Percentiles rank a stretch among this genome's conserved stretches.
phyloP scores from a whole-genome alignment of 1,284 basidiomycete genomes.

The Moniliophthora roreri region DNA sequence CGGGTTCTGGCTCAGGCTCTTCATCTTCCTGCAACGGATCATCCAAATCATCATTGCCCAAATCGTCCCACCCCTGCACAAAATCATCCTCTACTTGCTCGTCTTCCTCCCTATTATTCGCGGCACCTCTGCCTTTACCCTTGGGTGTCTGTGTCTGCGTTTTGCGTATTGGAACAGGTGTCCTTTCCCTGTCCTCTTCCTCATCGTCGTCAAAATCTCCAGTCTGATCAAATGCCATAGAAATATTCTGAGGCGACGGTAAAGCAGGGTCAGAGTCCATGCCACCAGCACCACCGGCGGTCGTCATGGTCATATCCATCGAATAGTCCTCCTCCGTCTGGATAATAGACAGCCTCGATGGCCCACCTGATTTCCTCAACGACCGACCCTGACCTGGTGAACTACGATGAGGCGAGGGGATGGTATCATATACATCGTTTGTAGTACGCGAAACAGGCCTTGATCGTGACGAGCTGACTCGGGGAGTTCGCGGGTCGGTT shows the following conservation, averaged over 20 bases:
- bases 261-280: conserved; percentile 27
- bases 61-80: conserved; percentile 42
- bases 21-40: conserved; percentile 23
- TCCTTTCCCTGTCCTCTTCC: conserved; percentile 29
- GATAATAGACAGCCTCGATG: conserved; percentile 43
- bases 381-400: conserved; percentile 33
- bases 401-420: conserved; percentile 59
- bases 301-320: conserved; percentile 32
- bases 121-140: neutral
- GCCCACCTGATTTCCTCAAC: conserved; percentile 34
- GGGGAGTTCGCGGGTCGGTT: conserved; percentile 45
- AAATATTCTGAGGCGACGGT: conserved; percentile 40
- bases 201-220: conserved; percentile 42
- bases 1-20: conserved; percentile 22
- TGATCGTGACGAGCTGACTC: conserved; percentile 44
- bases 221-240: conserved; percentile 46
- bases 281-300: conserved; percentile 22
- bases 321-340: conserved; percentile 31
- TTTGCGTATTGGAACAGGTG: conserved; percentile 19
- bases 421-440: conserved; percentile 57
- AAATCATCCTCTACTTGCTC: conserved; percentile 54
- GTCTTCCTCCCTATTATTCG: conserved; percentile 28
- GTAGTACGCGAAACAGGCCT: conserved; percentile 56
- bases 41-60: conserved; percentile 25
- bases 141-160: conserved; percentile 10